Conservation (phyloP, 1,139 yeast genomes). For the Yamadazyma pseudoaaseri region DNA sequence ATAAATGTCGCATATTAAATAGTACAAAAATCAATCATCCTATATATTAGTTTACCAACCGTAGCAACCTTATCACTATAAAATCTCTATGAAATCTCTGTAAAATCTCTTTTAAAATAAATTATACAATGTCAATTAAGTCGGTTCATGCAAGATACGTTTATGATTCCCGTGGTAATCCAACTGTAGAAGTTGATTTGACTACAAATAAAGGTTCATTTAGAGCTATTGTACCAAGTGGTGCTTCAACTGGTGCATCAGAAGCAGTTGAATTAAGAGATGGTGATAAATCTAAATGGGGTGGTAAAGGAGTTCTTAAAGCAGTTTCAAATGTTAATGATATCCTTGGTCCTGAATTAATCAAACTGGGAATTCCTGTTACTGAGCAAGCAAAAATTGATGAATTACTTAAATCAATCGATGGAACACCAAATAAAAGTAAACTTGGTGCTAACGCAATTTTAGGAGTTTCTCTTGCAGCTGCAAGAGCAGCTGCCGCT, state of each 20-base stretch:
- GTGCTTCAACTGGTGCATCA: conserved; percentile 88
- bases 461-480: conserved; percentile 85
- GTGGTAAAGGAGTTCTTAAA: conserved; percentile 85
- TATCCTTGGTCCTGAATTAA: conserved; percentile 76
- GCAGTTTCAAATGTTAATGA: conserved; percentile 85
- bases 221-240: conserved; percentile 89
- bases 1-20: too few relatives aligned
- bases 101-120: too few relatives aligned
- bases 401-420: conserved; percentile 66
- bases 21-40: too few relatives aligned
- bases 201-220: conserved; percentile 77
- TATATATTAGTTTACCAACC: too few relatives aligned
- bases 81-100: too few relatives aligned
- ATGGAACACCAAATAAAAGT: conserved; percentile 85
- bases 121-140: conserved; percentile 28
- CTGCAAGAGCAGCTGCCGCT: conserved; percentile 87
- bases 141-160: conserved; percentile 83
- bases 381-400: conserved; percentile 52
- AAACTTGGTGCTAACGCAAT: conserved; percentile 90
- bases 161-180: conserved; percentile 93
- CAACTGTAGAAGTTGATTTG: conserved; percentile 88
- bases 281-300: conserved; percentile 84
- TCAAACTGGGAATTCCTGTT: conserved; percentile 64
- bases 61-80: too few relatives aligned
- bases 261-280: conserved; percentile 92